Evolutionary conservation across 2,329 filamentous ascomycete species (phyloP).

Genomic region (Periconia sp.): DNA sequence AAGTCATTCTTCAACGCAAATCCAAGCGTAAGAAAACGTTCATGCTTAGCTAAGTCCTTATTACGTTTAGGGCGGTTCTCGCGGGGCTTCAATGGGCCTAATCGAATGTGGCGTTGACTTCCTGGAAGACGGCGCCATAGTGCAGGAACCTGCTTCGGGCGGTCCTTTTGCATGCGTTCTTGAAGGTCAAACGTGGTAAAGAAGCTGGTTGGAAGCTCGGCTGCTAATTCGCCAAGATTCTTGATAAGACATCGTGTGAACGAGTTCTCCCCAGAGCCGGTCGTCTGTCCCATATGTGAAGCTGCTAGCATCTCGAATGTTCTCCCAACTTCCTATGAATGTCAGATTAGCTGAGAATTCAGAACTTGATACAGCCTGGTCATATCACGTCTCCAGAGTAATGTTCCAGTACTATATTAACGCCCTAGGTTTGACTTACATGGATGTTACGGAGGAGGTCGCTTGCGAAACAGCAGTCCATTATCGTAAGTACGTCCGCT

Average conservation of each 20-base stretch:
- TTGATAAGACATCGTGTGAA: slow-evolving; percentile 22
- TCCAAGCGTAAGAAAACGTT: slow-evolving; percentile 6
- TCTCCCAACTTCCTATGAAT: slow-evolving; percentile 14
- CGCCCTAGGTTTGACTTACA: no score
- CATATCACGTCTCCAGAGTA: no score
- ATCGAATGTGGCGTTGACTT: slow-evolving; percentile 17
- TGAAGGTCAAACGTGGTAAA: slow-evolving; percentile 13
- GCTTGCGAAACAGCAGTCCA: slow-evolving; percentile 41
- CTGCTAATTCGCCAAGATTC: slow-evolving; percentile 9
- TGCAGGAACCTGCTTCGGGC: not conserved
- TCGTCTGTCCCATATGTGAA: slow-evolving; percentile 9
- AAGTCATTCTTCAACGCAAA: slow-evolving; percentile 10
- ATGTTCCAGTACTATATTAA: no score
- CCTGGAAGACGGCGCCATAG: slow-evolving; percentile 19
- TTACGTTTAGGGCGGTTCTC: not conserved
- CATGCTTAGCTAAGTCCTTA: not conserved
- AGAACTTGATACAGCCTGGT: no score
- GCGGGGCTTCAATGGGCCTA: slow-evolving; percentile 14
- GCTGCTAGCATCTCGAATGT: slow-evolving; percentile 23
- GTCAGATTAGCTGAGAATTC: no score
- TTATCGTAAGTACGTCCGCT: slow-evolving; percentile 34
- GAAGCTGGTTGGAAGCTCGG: slow-evolving; percentile 13
- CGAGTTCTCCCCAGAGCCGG: slow-evolving; percentile 16
- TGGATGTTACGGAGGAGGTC: no score
- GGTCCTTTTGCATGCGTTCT: slow-evolving; percentile 17